Base-by-base conservation (phyloP, 106 monocot genomes). In the Phalaenopsis aphrodite region DNA sequence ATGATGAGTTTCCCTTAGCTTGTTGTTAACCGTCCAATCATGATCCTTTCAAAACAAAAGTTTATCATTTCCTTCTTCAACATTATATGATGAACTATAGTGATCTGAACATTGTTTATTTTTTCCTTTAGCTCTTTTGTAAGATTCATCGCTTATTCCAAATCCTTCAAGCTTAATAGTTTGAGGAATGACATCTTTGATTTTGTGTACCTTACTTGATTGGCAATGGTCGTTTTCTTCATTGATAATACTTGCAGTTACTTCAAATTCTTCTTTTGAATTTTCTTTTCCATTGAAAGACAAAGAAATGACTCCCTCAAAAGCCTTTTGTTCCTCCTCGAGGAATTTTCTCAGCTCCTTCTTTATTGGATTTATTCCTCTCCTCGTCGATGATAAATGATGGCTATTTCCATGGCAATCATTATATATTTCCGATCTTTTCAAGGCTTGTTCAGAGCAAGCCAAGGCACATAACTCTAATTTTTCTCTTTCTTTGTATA, bases 341-440 rank as follows among this genome's bases (percentile, higher is more conserved):
- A 97, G 81, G 58, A 94, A 90, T 9, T 56, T 64, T 48, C 97
- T 88, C 5, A 97, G 84, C 72, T 94, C 94, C 85, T 94, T 92
- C 76, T 81, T 93, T 41, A 83, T 37, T 66, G 87, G 85, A 23
- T 21, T 87, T 19, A 75, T 79, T 10, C 37, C 77, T 42, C 78
- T 85, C 72, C 75, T 83, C 55, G n/a, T 64, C 5, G 67, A 78
- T 57, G 80, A 83, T 21, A 69, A 38, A 30, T 66, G 72, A 19
- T 19, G 65, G 24, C 55, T 46, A 36, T 49, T 65, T 18, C 79
- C 68, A 38, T 75, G 41, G 77, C 48, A 81, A 79, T 81, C 86
- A 56, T 88, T 83, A 83, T 89, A 84, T 9, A 82, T 72, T 17
- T 86, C 71, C 1, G 87, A 89, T 58, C 89, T 89, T 85, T 97